A percentile compares a stretch with the other conserved stretches of the same genome.
Evolutionary conservation across 2,329 filamentous ascomycete species (phyloP).

Genomic region (Aspergillus persii): DNA sequence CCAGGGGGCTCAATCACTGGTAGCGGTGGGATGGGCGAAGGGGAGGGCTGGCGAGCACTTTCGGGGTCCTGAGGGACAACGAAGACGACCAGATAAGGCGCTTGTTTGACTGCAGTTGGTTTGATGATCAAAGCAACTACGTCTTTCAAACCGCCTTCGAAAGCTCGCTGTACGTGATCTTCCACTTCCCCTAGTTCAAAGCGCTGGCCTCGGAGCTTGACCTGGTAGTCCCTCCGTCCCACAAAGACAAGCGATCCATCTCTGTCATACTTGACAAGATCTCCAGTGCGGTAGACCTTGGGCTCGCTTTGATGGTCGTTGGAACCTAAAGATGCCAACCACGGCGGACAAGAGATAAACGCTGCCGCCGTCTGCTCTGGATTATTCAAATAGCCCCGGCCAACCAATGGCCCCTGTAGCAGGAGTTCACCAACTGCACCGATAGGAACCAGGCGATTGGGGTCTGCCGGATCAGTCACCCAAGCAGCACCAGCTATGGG

Average conservation of each 20-base stretch:
- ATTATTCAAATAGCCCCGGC: conserved; percentile 6
- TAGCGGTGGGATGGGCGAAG: background rate
- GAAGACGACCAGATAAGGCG: background rate
- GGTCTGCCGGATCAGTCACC: background rate
- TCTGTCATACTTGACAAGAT: background rate
- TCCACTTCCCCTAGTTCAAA: conserved; percentile 17
- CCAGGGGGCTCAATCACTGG: background rate
- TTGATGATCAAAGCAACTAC: background rate
- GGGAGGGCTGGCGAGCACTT: background rate
- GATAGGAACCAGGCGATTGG: background rate
- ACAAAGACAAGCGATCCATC: background rate
- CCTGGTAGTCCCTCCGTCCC: background rate
- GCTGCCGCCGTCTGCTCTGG: background rate
- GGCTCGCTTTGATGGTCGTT: background rate
- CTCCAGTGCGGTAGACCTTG: background rate
- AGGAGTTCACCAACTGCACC: conserved; percentile 10
- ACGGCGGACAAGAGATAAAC: conserved; percentile 3
- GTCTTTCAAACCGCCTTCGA: background rate
- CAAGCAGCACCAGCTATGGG: background rate
- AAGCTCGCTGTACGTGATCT: conserved; percentile 1
- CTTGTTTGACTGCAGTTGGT: background rate
- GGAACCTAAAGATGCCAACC: conserved; percentile 2
- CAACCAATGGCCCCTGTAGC: conserved; percentile 5
- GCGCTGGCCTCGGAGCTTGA: background rate
- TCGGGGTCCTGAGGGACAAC: background rate